These are phyloP conservation scores for Vigna angularis DNA, from an alignment of 306 rosid genomes.

Conservation along the genomic window DNA sequence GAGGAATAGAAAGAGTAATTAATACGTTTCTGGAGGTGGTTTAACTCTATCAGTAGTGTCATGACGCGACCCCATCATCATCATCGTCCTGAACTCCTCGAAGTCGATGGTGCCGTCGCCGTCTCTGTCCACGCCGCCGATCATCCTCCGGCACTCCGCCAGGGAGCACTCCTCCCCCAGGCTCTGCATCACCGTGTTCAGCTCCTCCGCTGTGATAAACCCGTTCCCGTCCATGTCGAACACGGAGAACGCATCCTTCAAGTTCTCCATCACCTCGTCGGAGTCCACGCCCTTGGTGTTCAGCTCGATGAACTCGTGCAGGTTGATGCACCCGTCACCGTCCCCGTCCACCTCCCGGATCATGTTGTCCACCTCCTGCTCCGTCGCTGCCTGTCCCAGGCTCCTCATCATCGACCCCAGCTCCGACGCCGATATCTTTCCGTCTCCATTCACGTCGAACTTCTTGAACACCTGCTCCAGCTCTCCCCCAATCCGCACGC, in stretches of 20 bases:
- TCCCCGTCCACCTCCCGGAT: conserved; percentile 82
- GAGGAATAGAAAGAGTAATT: too few relatives aligned
- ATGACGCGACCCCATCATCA: conserved; percentile 81
- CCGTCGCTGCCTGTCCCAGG: conserved; percentile 64
- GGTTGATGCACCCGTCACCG: conserved; percentile 85
- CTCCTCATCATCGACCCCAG: conserved; percentile 77
- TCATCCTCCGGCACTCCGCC: conserved; percentile 86
- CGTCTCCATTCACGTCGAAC: conserved; percentile 93
- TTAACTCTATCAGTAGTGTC: conserved; percentile 52
- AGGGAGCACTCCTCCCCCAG: conserved; percentile 85
- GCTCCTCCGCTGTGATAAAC: conserved; percentile 85
- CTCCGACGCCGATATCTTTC: conserved; percentile 85
- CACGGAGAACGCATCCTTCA: conserved; percentile 84
- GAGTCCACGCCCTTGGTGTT: conserved; percentile 87
- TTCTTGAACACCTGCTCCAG: conserved; percentile 81
- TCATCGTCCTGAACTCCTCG: conserved; percentile 89
- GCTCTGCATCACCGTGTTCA: conserved; percentile 70
- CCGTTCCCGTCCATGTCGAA: conserved; percentile 91
- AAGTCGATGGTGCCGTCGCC: conserved; percentile 90
- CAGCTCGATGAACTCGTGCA: conserved; percentile 76
- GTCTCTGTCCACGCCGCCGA: conserved; percentile 77
- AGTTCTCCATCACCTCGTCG: conserved; percentile 71
- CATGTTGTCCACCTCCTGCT: conserved; percentile 70
- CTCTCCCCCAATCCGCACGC: conserved; percentile 59
- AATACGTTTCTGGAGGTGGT: background rate